Base-by-base conservation (phyloP, 2,329 filamentous ascomycete genomes). In the Diaporthe velutina region DNA sequence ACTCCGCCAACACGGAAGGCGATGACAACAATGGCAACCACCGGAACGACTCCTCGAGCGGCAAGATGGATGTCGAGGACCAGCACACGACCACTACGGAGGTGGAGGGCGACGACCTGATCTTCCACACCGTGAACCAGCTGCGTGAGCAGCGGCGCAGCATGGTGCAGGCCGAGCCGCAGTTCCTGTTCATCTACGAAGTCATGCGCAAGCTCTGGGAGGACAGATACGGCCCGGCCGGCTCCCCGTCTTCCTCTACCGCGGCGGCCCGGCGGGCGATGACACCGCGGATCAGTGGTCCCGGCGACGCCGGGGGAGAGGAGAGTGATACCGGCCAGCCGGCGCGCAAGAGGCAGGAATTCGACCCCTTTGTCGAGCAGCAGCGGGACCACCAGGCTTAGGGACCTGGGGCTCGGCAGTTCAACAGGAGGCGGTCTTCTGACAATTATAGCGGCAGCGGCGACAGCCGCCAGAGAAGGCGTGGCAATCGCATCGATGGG, bases 121-220 rank as follows among this genome's bases (percentile, higher is more conserved):
- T 99, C 54, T 94, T 92, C 78, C 89, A 93, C 25, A 93, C 94
- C 0, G 96, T 99, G 71, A 93, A 98, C 79, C 85, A 86, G 75
- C 88, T 99, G 73, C 90, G 97, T 58, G 91, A 96, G 83, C 97
- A 99, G 86, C 90, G 97, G 25, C 94, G 95, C 86, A 94, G 93
- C 84, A 99, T 99, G 97, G 97, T 99, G 7, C 97, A 98, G 84
- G 93, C 94, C 60, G 94, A 96, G 79, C 83, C 89, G 64, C 97
- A 99, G 82, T 97, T 94, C 80, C 84, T 90, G 50, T 98, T 98
- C 82, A 90, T 99, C 74, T 98, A 99, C 84, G 92, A 95, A 80
- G 94, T 97, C 1, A 83, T 98, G 79, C 90, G 91, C 70, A 93
- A 95, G 81, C 86, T 91, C 71, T 96, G 94, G 92, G 85, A 91